Evolutionary conservation across 2,329 filamentous ascomycete genomes (phyloP).

Genomic region (Arthrobotrys entomopaga): DNA sequence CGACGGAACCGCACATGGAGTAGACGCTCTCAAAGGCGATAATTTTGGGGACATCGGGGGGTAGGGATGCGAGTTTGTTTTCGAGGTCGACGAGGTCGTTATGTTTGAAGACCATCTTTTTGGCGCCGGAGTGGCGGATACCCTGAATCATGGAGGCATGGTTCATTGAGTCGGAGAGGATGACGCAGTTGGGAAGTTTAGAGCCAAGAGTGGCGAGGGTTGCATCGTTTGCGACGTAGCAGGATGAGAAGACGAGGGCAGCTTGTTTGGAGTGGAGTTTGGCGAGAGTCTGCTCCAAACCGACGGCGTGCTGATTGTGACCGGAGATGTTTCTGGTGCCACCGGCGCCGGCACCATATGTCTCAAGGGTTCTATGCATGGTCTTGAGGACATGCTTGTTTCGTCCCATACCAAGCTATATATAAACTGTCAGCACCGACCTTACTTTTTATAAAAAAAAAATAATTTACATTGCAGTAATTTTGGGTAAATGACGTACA

Average conservation of each 20-base stretch:
- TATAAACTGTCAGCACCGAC: neutral
- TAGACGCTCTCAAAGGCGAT: slow-evolving; percentile 99
- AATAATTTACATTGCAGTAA: no score
- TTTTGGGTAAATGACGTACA: slow-evolving; percentile 56
- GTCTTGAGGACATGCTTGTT: slow-evolving; percentile 85
- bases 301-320: slow-evolving; percentile 93
- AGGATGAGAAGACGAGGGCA: slow-evolving; percentile 94
- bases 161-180: slow-evolving; percentile 96
- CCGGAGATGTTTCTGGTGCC: slow-evolving; percentile 98
- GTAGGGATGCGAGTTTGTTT: slow-evolving; percentile 87
- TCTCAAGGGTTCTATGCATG: slow-evolving; percentile 95
- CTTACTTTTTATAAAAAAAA: neutral
- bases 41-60: slow-evolving; percentile 88
- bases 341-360: slow-evolving; percentile 92
- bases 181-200: slow-evolving; percentile 95
- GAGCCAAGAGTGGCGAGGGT: slow-evolving; percentile 96
- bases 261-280: slow-evolving; percentile 91
- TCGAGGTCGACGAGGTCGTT: slow-evolving; percentile 95
- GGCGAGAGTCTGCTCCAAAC: slow-evolving; percentile 81
- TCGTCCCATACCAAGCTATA: slow-evolving; percentile 85
- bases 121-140: slow-evolving; percentile 94
- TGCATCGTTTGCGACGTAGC: slow-evolving; percentile 97
- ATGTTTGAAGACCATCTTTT: slow-evolving; percentile 98
- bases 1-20: slow-evolving; percentile 98
- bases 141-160: slow-evolving; percentile 99